Percentiles rank a stretch among this genome's conserved stretches.
Evolutionary conservation across 2,329 filamentous ascomycete species (phyloP).

Genomic region (Colletotrichum sp.): DNA sequence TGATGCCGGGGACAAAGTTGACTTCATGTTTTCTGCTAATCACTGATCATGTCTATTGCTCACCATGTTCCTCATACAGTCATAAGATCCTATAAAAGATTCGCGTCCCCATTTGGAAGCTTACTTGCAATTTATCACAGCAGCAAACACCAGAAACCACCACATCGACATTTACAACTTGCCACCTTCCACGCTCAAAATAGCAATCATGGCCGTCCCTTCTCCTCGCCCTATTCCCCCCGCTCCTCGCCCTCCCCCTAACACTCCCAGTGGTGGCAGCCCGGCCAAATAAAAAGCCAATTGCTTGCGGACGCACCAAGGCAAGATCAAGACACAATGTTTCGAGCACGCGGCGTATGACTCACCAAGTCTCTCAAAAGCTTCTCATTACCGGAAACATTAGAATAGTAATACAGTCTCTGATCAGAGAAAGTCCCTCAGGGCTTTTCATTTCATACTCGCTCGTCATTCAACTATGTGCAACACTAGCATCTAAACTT

Average conservation of each 20-base stretch:
- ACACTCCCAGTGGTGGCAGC: not conserved
- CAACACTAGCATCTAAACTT: not conserved
- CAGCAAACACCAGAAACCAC: not conserved
- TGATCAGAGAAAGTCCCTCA: not conserved
- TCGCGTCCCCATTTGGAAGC: not conserved
- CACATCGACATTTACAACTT: fast-evolving
- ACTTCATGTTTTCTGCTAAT: not conserved
- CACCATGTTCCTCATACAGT: not conserved
- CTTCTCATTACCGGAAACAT: not conserved
- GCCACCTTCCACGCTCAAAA: not conserved
- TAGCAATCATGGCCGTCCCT: not conserved
- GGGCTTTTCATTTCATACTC: not conserved
- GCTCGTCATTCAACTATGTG: not conserved
- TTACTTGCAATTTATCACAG: not conserved
- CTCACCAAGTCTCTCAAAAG: not conserved
- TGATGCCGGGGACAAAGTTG: not conserved
- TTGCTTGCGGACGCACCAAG: not conserved
- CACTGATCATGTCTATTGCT: not conserved
- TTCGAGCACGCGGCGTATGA: not conserved
- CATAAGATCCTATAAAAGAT: not conserved
- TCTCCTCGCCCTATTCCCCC: not conserved
- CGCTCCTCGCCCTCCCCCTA: not conserved
- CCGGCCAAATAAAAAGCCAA: not conserved
- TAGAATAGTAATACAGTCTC: not conserved
- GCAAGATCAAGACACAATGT: not conserved